Evolutionary conservation across 2,329 filamentous ascomycete species (phyloP), one percentile per base, ranked within the genome.

Genomic region (Cladosporium colombiae): DNA sequence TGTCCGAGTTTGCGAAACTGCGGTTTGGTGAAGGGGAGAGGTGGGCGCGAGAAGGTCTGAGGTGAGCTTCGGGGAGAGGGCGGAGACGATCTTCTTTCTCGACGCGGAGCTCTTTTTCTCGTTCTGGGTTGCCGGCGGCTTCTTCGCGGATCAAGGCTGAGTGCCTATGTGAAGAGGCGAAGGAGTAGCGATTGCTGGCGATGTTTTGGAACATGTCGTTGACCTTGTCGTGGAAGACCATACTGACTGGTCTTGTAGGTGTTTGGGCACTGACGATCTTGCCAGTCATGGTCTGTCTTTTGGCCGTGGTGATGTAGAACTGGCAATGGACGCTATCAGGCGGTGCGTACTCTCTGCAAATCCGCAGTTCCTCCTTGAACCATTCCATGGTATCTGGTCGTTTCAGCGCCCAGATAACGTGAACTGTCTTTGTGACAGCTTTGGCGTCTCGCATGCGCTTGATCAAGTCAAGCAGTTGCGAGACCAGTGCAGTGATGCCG

Each of bases 361-460:
- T 96, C 57, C 93, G 87, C 66, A 97, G 83, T 77, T 97, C 94
- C 79, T 97, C 93, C 70, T 92, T 91, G 83, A 97, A 98, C 94
- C 94, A 98, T 76, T 97, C 92, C 88, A 98, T 92, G 0, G 92
- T 92, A 77, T 97, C 94, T 16, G 95, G 88, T 65, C 91, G 88
- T 79, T 95, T 96, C 70, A 97, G 82, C 5, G 93, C 89, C 94
- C 94, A 98, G n/a, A 98, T 87, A 1, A 98, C 91, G 18, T 95
- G 90, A 5, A 98, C 90, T 69, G 90, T 91, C 76, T 91, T 92
- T 1, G 93, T 97, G 53, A 97, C 92, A 37, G 94, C 93, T 78
- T 97, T 97, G 59, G 92, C 91, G 74, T 97, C 93, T 66, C 93
- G 89, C 90, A 98, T 97, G 66, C 93, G 89, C 80, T 97, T 97